Conservation (phyloP, 768 basidiomycete genomes). For the Trametes coccinea region DNA sequence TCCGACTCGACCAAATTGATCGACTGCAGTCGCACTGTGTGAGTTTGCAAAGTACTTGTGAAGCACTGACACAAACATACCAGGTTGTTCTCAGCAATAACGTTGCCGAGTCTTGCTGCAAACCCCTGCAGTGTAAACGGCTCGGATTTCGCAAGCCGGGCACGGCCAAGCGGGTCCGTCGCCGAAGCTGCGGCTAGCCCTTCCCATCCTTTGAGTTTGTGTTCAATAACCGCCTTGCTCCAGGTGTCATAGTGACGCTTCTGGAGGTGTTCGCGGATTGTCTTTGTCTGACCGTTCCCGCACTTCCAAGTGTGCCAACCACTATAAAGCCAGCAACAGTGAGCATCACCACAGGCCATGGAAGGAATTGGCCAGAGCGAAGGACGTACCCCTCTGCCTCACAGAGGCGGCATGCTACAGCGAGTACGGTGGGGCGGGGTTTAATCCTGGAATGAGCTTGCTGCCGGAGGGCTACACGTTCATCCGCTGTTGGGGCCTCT, state of each 20-base stretch:
- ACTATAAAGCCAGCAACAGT: no score
- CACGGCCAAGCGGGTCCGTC: neutral
- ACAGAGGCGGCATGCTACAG: no score
- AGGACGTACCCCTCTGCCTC: no score
- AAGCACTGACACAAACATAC: constrained; percentile 30
- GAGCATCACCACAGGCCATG: no score
- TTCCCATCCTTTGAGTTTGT: constrained; percentile 22
- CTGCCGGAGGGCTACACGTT: no score
- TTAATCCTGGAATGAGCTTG: no score
- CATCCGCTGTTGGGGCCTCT: no score
- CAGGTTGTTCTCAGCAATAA: constrained; percentile 37
- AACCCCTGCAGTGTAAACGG: constrained; percentile 29
- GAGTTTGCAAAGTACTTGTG: neutral
- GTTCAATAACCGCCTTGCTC: constrained; percentile 1
- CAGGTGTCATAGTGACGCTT: constrained; percentile 10
- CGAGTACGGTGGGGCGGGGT: no score
- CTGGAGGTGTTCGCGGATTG: constrained; percentile 30
- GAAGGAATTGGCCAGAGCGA: no score
- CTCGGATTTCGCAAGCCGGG: neutral
- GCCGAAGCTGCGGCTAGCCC: neutral
- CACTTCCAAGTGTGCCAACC: constrained; percentile 23
- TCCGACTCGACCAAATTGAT: constrained; percentile 39
- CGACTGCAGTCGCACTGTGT: constrained; percentile 28
- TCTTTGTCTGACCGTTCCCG: constrained; percentile 24
- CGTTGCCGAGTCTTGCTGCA: constrained; percentile 20